Evolutionary conservation across 2,329 filamentous ascomycete species (phyloP).

Genomic region (Didymella pomorum): DNA sequence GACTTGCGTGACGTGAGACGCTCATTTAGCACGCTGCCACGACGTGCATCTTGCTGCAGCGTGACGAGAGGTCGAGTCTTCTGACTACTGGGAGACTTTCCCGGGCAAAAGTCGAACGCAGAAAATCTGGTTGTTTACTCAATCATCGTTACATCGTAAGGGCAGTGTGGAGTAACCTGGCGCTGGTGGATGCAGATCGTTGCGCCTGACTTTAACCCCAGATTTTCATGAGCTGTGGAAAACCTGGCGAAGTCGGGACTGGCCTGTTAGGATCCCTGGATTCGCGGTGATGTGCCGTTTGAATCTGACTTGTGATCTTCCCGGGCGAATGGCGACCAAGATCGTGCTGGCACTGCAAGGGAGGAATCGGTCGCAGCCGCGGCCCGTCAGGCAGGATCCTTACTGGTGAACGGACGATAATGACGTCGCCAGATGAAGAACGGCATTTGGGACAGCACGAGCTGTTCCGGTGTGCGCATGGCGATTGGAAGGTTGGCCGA

Average conservation of each 20-base stretch:
- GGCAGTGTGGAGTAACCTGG: background rate
- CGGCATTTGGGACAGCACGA: constrained; percentile 15
- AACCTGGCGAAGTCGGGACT: background rate
- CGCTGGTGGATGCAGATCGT: constrained; percentile 2
- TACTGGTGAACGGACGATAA: constrained; percentile 3
- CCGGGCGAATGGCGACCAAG: background rate
- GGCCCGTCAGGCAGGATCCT: constrained; percentile 1
- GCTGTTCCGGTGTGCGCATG: constrained; percentile 5
- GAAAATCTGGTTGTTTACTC: background rate
- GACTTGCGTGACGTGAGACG: constrained; percentile 4
- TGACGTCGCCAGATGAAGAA: constrained; percentile 17
- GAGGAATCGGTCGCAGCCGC: constrained; percentile 3
- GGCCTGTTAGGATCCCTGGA: constrained; percentile 2
- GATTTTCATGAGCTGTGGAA: background rate
- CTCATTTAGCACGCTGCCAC: constrained; percentile 1
- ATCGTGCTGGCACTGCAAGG: constrained; percentile 15
- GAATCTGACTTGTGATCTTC: constrained; percentile 1
- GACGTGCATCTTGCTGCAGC: background rate
- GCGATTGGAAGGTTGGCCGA: constrained; percentile 25
- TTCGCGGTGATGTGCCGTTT: background rate
- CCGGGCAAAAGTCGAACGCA: background rate
- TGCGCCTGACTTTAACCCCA: constrained; percentile 4
- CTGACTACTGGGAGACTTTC: constrained; percentile 7
- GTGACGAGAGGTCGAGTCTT: constrained; percentile 1
- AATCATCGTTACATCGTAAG: constrained; percentile 3